A percentile compares a stretch with the other conserved stretches of the same genome.
Evolutionary conservation across 129 eudicot species (phyloP).

Genomic region (Flaveria ramosissima): DNA sequence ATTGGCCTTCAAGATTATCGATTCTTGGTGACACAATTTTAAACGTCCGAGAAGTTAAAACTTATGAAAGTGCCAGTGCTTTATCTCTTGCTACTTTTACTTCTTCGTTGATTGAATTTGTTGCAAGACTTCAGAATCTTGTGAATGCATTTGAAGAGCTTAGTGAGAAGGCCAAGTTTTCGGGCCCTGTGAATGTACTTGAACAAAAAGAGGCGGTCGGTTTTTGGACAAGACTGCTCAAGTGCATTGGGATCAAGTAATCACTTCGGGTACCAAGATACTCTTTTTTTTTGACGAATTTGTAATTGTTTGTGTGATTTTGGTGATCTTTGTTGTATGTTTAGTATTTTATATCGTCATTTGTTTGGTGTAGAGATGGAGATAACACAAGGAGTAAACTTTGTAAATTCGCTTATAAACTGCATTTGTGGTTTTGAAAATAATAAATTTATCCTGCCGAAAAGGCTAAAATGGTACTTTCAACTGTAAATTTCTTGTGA

Average conservation of each 20-base stretch:
- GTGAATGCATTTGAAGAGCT: slow-evolving; percentile 68
- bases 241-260: slow-evolving; percentile 42
- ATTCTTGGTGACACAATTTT: slow-evolving; percentile 57
- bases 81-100: slow-evolving; percentile 77
- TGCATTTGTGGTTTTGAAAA: not conserved
- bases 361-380: not conserved
- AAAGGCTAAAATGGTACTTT: slow-evolving; percentile 17
- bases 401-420: not conserved
- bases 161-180: slow-evolving; percentile 65
- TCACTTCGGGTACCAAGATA: not conserved
- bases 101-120: slow-evolving; percentile 79
- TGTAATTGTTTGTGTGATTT: not conserved
- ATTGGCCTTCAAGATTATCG: slow-evolving; percentile 97
- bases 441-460: not conserved
- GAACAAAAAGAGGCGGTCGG: slow-evolving; percentile 36
- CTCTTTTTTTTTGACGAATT: not conserved
- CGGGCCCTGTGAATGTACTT: slow-evolving; percentile 48
- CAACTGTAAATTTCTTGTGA: not conserved
- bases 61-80: slow-evolving; percentile 84
- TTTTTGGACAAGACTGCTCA: slow-evolving; percentile 39
- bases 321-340: slow-evolving; percentile 6
- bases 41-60: slow-evolving; percentile 77
- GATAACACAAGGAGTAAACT: not conserved
- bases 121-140: slow-evolving; percentile 88
- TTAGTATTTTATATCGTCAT: slow-evolving; percentile 19